Evolutionary conservation across 352 stramenopile genomes (phyloP).

Genomic region (Pythium guiyangense): DNA sequence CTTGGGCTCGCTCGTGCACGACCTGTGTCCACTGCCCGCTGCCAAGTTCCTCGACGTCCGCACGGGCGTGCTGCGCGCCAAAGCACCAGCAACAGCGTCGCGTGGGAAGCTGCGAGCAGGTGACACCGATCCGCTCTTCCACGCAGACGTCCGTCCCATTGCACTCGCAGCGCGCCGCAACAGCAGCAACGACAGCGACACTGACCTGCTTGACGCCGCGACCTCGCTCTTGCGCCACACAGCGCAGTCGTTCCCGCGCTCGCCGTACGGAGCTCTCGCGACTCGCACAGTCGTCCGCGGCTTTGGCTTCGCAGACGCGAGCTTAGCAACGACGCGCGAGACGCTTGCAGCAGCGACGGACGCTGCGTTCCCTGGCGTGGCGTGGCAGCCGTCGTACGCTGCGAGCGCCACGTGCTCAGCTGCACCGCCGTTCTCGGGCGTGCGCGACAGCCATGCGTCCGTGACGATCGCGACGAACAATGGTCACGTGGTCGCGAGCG

Average conservation of each 20-base stretch:
- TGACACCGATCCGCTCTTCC: conserved; percentile 9
- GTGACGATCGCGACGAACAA: conserved; percentile 26
- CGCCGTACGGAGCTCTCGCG: not conserved
- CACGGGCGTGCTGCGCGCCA: conserved; percentile 4
- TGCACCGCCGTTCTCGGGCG: conserved; percentile 18
- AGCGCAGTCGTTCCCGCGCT: conserved; percentile 13
- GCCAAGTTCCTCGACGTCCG: too few species aligned
- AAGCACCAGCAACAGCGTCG: not conserved
- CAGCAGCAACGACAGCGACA: not conserved
- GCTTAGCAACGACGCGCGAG: too few species aligned
- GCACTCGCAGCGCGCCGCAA: not conserved
- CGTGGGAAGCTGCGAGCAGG: not conserved
- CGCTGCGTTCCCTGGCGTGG: conserved; percentile 9
- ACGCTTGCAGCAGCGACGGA: not conserved
- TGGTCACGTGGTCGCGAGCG: conserved; percentile 22
- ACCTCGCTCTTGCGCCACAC: conserved; percentile 13
- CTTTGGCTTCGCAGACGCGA: too few species aligned
- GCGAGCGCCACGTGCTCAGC: conserved; percentile 6
- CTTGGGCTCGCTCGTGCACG: too few species aligned
- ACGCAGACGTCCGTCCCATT: conserved; percentile 6
- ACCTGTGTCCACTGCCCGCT: too few species aligned
- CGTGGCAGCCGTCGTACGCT: conserved; percentile 8
- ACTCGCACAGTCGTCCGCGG: conserved; percentile 4
- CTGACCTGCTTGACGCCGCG: not conserved
- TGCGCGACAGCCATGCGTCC: conserved; percentile 3